Conservation (phyloP, 805 yeast species). For the Schwanniomyces sp. region DNA sequence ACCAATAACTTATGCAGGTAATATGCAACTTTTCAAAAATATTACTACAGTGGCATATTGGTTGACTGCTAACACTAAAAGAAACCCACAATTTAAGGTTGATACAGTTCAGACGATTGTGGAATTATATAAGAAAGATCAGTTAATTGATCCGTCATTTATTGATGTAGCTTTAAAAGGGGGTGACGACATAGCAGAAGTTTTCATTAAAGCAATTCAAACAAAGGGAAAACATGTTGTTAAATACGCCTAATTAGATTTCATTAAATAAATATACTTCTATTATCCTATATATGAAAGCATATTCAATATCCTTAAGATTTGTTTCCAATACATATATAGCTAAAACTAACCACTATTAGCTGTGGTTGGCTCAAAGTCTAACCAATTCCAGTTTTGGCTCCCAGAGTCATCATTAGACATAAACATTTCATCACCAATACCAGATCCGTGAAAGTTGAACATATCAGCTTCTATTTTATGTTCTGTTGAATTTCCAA, state of each 20-base stretch:
- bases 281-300: background rate
- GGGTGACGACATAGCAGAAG: slow-evolving; percentile 40
- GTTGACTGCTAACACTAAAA: slow-evolving; percentile 26
- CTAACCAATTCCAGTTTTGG: slow-evolving; percentile 39
- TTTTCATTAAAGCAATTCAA: slow-evolving; percentile 45
- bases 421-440: slow-evolving; percentile 32
- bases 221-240: slow-evolving; percentile 46
- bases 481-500: slow-evolving; percentile 14
- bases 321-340: background rate
- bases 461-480: slow-evolving; percentile 2
- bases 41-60: slow-evolving; percentile 29
- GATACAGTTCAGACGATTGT: slow-evolving; percentile 56
- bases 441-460: slow-evolving; percentile 12
- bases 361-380: slow-evolving; percentile 27
- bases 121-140: slow-evolving; percentile 57
- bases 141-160: slow-evolving; percentile 49
- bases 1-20: slow-evolving; percentile 16
- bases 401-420: slow-evolving; percentile 15
- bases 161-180: slow-evolving; percentile 37
- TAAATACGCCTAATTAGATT: slow-evolving; percentile 8
- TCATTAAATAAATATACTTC: background rate
- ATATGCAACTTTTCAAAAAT: slow-evolving; percentile 29
- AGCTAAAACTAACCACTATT: background rate
- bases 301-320: background rate
- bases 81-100: slow-evolving; percentile 57